phyloP scores from a whole-genome alignment of 2,329 filamentous ascomycete genomes.

The Paracorniculantispora psalliotae region DNA sequence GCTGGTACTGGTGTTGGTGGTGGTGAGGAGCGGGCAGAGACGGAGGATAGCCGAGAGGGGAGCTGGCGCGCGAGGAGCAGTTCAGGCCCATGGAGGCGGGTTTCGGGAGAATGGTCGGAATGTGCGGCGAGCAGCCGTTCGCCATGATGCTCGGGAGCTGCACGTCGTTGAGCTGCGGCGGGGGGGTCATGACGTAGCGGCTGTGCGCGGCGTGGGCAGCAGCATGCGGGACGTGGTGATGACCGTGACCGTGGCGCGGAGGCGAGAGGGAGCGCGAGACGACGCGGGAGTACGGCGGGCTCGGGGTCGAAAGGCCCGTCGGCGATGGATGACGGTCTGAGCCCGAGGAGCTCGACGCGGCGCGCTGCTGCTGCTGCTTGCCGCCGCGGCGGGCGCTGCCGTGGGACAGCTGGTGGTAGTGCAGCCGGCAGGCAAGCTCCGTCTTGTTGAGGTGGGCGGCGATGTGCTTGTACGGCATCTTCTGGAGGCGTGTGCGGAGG shows the following conservation, averaged over 20 bases:
- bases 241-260: slow-evolving; percentile 30
- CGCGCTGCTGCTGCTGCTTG: too few relatives aligned
- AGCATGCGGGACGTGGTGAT: too few relatives aligned
- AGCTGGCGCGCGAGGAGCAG: slow-evolving; percentile 31
- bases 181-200: slow-evolving; percentile 38
- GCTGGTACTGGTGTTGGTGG: slow-evolving; percentile 39
- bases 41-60: slow-evolving; percentile 36
- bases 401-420: slow-evolving; percentile 82
- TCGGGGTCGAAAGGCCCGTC: slow-evolving; percentile 42
- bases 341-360: slow-evolving; percentile 62
- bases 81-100: slow-evolving; percentile 49
- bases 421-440: slow-evolving; percentile 78
- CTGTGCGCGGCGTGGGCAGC: slow-evolving; percentile 30
- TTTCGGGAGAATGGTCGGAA: slow-evolving; percentile 62
- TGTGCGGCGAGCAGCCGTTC: slow-evolving; percentile 40
- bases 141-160: slow-evolving; percentile 51
- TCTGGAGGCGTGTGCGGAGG: slow-evolving; percentile 75
- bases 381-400: slow-evolving; percentile 76
- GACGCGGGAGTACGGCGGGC: slow-evolving; percentile 45
- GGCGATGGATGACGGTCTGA: slow-evolving; percentile 51
- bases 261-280: slow-evolving; percentile 46
- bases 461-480: slow-evolving; percentile 90
- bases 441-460: slow-evolving; percentile 82
- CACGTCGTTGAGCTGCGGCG: slow-evolving; percentile 40
- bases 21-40: slow-evolving; percentile 41